Evolutionary conservation across 441 rosid genomes (phyloP), one percentile per base, ranked within the genome.

Genomic region (Omphalea diandra): DNA sequence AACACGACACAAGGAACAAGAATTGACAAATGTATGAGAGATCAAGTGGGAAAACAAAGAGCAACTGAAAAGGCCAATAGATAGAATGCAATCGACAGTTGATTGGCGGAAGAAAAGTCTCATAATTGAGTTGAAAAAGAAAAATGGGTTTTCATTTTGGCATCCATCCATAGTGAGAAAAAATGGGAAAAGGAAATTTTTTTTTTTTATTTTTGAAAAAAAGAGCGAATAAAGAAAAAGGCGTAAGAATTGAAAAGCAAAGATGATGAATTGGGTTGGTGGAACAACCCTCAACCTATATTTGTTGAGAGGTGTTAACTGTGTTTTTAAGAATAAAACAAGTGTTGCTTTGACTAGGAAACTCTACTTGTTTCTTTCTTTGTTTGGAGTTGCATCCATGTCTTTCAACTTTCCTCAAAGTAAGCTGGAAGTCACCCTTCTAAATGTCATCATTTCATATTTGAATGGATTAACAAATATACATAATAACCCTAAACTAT

Each of bases 241-340:
- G 72, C 35, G 9, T 18, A 26, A 15, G 65, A 49, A 55, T 69
- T 73, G 77, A 73, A 75, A 69, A 26, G 67, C 73, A 75, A 70
- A 50, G 73, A 76, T 76, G 69, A 73, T 79, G 80, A n/a, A n/a
- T n/a, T 76, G 76, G 82, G 77, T 76, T 68, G 83, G 75, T 73
- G 62, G 60, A 70, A 57, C 73, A n/a, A 41, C 68, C 74, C 61
- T 68, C 73, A 58, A 56, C 74, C 65, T 63, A n/a, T 43, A 31
- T 36, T 54, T 63, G 52, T 67, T 58, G 70, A 49, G 70, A 49
- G 67, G 52, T 59, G 71, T 54, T n/a, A 68, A 75, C 58, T 72
- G 59, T 59, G 61, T 49, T 73, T 72, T 44, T 26, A 72, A 65
- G 67, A 65, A 69, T 55, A 69, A 55, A 64, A 73, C 58, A 33